phyloP scores from a whole-genome alignment of 352 stramenopile species.

The Globisporangium iwayamae region DNA sequence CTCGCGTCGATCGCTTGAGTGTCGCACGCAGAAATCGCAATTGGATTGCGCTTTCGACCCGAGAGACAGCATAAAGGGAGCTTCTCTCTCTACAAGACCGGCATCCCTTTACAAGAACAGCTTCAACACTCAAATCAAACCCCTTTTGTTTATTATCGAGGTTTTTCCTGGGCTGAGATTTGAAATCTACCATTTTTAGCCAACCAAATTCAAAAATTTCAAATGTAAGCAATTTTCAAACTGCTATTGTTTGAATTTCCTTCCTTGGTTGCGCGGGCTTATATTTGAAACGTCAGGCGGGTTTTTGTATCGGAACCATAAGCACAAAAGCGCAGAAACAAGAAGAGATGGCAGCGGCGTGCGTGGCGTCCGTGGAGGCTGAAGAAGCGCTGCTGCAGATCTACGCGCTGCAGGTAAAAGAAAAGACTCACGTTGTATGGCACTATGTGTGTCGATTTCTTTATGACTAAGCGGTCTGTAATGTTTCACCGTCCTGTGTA shows the following conservation, averaged over 20 bases:
- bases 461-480: neutral
- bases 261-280: no score
- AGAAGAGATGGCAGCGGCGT: conserved; percentile 23
- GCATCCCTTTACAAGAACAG: conserved; percentile 22
- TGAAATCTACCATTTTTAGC: no score
- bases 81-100: conserved; percentile 33
- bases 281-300: neutral
- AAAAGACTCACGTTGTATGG: neutral
- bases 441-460: neutral
- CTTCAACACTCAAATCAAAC: conserved; percentile 28
- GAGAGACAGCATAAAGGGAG: conserved; percentile 7
- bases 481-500: neutral
- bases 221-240: no score
- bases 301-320: neutral
- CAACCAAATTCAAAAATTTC: no score
- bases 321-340: neutral
- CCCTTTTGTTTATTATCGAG: conserved; percentile 1
- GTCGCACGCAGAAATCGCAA: conserved; percentile 9
- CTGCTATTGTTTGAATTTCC: no score
- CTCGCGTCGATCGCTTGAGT: conserved; percentile 8
- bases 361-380: conserved; percentile 14
- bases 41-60: neutral
- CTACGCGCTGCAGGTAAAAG: conserved; percentile 53
- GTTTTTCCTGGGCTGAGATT: no score
- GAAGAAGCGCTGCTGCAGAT: conserved; percentile 62